These are phyloP conservation scores for Tulasnella sp. DNA, from an alignment of 768 basidiomycete species.

Conservation along the genomic window DNA sequence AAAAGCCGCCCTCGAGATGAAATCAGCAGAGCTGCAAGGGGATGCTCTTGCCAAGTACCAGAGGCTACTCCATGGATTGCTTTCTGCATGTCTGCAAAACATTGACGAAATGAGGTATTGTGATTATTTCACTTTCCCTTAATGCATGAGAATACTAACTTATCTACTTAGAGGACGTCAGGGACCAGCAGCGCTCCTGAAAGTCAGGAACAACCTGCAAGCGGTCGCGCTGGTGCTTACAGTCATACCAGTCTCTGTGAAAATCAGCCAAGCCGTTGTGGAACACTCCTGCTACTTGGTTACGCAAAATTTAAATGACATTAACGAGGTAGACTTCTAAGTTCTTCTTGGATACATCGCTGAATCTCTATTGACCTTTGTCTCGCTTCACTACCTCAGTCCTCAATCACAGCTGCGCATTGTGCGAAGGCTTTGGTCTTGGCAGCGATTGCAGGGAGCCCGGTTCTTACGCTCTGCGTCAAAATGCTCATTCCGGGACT, in stretches of 20 bases:
- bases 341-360: neutral
- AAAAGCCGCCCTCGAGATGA: conserved; percentile 57
- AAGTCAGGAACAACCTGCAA: conserved; percentile 83
- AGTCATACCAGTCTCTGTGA: conserved; percentile 51
- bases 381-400: conserved; percentile 36
- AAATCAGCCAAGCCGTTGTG: conserved; percentile 59
- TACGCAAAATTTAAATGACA: conserved; percentile 62
- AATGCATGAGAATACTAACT: too few relatives aligned
- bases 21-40: conserved; percentile 21
- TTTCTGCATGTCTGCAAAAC: conserved; percentile 77
- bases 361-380: neutral
- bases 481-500: conserved; percentile 66
- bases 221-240: conserved; percentile 80
- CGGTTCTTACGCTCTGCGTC: conserved; percentile 58
- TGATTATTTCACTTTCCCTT: too few relatives aligned
- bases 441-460: conserved; percentile 55
- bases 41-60: conserved; percentile 43
- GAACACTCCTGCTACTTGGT: conserved; percentile 82
- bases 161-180: conserved; percentile 52
- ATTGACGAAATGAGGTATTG: conserved; percentile 88
- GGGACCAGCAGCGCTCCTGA: conserved; percentile 63
- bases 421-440: conserved; percentile 76
- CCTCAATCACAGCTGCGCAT: conserved; percentile 75
- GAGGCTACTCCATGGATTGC: conserved; percentile 58
- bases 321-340: conserved; percentile 42